Evolutionary conservation across 73 alveolate species (phyloP).

Genomic region (Paramecium tetraurelia): DNA sequence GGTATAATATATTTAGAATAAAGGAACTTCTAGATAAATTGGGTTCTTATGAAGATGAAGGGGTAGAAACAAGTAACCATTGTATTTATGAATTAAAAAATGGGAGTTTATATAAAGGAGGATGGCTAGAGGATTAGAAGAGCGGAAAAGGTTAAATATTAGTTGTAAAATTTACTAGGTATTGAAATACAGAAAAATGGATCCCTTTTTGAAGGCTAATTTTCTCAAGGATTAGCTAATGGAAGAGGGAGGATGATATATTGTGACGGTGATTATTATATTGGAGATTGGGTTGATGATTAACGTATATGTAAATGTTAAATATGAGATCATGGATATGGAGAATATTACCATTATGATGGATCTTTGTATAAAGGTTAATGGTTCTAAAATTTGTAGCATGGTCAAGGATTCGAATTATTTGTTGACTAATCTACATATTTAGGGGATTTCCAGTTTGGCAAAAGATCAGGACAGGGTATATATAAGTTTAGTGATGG

Average conservation of each 20-base stretch:
- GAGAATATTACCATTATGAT: background rate
- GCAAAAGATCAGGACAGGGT: slow-evolving; percentile 78
- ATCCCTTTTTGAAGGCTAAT: slow-evolving; percentile 36
- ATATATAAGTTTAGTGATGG: slow-evolving; percentile 66
- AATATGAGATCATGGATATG: slow-evolving; percentile 63
- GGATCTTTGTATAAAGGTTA: slow-evolving; percentile 41
- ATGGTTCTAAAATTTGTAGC: slow-evolving; percentile 31
- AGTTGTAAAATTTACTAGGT: slow-evolving; percentile 27
- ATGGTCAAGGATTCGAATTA: background rate
- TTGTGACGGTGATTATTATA: background rate
- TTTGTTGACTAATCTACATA: slow-evolving; percentile 11
- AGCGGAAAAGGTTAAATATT: slow-evolving; percentile 65
- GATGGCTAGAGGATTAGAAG: slow-evolving; percentile 41
- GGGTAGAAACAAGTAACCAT: background rate
- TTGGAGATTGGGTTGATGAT: slow-evolving; percentile 45
- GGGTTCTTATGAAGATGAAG: background rate
- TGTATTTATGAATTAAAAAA: slow-evolving; percentile 49
- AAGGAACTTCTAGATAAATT: background rate
- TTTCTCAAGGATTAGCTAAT: slow-evolving; percentile 46
- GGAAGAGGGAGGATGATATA: background rate
- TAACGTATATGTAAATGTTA: background rate
- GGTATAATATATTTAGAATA: background rate
- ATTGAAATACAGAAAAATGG: slow-evolving; percentile 47
- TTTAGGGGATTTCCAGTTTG: slow-evolving; percentile 1
- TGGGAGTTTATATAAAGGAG: slow-evolving; percentile 58